A percentile compares a stretch with the other conserved stretches of the same genome.
Evolutionary conservation across 768 basidiomycete species (phyloP).

Genomic region (Kwoniella heveanensis): DNA sequence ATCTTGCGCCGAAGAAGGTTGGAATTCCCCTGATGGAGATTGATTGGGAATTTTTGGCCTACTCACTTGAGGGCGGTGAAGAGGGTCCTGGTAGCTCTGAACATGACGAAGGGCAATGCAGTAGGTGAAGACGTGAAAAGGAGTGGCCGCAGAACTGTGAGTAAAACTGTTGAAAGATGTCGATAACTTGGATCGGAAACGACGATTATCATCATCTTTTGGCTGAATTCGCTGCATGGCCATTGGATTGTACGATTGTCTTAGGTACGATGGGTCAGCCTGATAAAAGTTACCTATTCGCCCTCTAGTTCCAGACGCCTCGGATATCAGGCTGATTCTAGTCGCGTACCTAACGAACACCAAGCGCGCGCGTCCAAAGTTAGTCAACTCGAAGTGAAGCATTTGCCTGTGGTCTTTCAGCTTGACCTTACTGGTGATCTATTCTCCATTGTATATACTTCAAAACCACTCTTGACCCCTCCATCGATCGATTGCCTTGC

Average conservation of each 20-base stretch:
- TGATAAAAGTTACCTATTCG: constrained; percentile 2
- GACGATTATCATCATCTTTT: background rate
- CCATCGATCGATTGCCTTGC: constrained; percentile 3
- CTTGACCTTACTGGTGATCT: no score
- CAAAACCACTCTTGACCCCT: no score
- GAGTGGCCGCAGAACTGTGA: background rate
- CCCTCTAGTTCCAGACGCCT: background rate
- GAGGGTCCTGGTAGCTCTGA: constrained; percentile 33
- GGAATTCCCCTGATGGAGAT: no score
- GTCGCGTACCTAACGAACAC: background rate
- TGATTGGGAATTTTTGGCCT: no score
- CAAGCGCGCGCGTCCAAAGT: constrained; percentile 8
- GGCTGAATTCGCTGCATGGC: constrained; percentile 2
- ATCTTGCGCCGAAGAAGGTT: no score
- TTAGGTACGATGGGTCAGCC: background rate
- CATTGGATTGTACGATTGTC: constrained; percentile 10
- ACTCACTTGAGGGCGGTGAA: constrained; percentile 31
- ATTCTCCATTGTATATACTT: no score
- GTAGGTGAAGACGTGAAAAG: background rate
- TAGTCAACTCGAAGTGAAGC: background rate
- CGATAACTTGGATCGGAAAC: background rate
- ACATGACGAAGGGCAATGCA: constrained; percentile 20
- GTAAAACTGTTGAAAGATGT: background rate
- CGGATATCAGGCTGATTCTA: background rate
- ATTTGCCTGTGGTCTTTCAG: no score